Evolutionary conservation across 768 basidiomycete genomes (phyloP), one percentile per base, ranked within the genome.

Genomic region (Lentinus brumalis): DNA sequence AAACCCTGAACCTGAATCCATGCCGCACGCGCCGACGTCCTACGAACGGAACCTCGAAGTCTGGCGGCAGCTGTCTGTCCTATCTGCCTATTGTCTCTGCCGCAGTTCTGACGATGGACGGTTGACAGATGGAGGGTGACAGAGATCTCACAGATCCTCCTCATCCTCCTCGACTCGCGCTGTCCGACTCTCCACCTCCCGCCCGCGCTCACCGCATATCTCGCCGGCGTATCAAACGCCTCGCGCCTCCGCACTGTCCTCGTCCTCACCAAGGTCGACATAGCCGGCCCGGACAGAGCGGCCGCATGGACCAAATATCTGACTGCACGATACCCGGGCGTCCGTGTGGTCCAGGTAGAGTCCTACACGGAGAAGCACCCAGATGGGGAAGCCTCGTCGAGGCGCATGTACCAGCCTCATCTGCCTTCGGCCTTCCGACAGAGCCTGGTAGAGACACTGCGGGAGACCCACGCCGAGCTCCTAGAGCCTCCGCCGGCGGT

Each of bases 11-110:
- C 35, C 6, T 1, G 52, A 40, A 4, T 52, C 35, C 12, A 78
- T 87, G 81, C 86, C 86, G 10, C 75, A 77, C 46, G 89, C 91
- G 4, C 86, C 89, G 2, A 87, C 89, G 1, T 87, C 88, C 73
- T 97, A 86, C 72, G 95, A 97, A 74, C 83, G 91, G 44, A 97
- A 98, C 72, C 68, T 97, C 47, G 92, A 97, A 70, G 94, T 97
- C 14, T 98, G 95, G 95, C 77, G 96, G 63, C 96, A 98, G 76
- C 76, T 98, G 86, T 92, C 73, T 66, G 89, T 80, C 44, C 15
- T 53, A 8, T 39, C 54, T 47, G 56, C 56, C 35, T 41, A 9
- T n/a, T n/a, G 42, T 38, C 15, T 26, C 49, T 56, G 16, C 53
- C 2, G 35, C 12, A 5, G 44, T 39, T 31, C 14, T 16, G 56